Percentiles rank a stretch among this genome's conserved stretches.
These are phyloP conservation scores for Acanthamoeba lenticulata DNA, from an alignment of 208 protist genomes.

Conservation along the genomic window DNA sequence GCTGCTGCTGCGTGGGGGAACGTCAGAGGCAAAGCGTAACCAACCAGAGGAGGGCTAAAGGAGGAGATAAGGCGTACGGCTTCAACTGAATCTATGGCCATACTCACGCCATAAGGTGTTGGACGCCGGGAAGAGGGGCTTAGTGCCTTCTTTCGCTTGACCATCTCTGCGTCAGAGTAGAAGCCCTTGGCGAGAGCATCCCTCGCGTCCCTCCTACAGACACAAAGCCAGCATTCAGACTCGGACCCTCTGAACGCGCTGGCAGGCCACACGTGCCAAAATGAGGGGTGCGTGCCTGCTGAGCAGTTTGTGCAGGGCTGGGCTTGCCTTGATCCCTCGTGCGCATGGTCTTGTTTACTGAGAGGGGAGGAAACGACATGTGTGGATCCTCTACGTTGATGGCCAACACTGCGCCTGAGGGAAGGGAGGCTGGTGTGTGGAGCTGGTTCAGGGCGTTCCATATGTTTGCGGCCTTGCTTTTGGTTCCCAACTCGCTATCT, in stretches of 20 bases:
- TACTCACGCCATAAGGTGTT: not conserved
- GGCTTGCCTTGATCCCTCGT: not conserved
- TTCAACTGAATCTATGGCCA: not conserved
- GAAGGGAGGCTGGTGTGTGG: slow-evolving; percentile 68
- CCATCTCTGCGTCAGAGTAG: slow-evolving; percentile 34
- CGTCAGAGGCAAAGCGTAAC: too few species aligned
- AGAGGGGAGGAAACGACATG: slow-evolving; percentile 52
- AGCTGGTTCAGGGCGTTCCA: slow-evolving; percentile 63
- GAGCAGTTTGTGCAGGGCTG: not conserved
- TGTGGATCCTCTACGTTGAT: slow-evolving; percentile 69
- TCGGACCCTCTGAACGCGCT: not conserved
- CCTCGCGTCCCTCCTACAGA: not conserved
- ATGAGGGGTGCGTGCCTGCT: not conserved
- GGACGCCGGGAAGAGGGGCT: not conserved
- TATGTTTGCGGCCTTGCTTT: not conserved
- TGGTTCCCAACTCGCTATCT: not conserved
- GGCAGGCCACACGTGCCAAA: too few species aligned
- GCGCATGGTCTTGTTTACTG: slow-evolving; percentile 32
- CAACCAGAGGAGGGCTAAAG: not conserved
- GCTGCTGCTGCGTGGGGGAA: not conserved
- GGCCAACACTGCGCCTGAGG: slow-evolving; percentile 63
- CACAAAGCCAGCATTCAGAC: not conserved
- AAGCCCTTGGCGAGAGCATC: not conserved
- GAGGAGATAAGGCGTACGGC: not conserved
- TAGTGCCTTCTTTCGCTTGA: not conserved